phyloP scores from a whole-genome alignment of 345 rosid species.

The Trapa incisa region DNA sequence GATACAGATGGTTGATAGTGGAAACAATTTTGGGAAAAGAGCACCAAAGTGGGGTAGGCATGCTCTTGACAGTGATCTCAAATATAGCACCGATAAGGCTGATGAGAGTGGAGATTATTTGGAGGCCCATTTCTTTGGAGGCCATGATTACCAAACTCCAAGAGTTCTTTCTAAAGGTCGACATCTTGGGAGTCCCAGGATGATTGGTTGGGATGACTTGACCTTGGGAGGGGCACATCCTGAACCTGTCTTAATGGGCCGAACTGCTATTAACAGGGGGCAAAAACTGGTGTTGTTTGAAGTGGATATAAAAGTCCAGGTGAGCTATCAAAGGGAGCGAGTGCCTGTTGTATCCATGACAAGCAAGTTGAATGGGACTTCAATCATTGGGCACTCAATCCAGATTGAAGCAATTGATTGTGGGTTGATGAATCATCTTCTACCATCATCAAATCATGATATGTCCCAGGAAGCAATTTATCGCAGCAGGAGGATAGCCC shows the following conservation, averaged over 20 bases:
- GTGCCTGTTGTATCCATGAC: slow-evolving; percentile 76
- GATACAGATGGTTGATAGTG: slow-evolving; percentile 29
- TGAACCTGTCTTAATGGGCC: slow-evolving; percentile 27
- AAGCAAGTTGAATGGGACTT: slow-evolving; percentile 74
- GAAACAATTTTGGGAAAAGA: slow-evolving; percentile 30
- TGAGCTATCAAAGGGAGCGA: slow-evolving; percentile 56
- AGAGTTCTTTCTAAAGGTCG: slow-evolving; percentile 28
- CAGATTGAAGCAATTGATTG: slow-evolving; percentile 62
- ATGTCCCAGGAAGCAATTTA: slow-evolving; percentile 33
- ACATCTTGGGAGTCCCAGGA: slow-evolving; percentile 23
- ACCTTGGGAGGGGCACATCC: slow-evolving; percentile 37
- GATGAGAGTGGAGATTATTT: slow-evolving; percentile 34
- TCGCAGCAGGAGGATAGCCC: slow-evolving; percentile 33
- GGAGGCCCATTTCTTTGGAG: slow-evolving; percentile 24
- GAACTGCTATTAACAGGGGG: slow-evolving; percentile 31
- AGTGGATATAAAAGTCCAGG: slow-evolving; percentile 84
- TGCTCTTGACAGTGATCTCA: slow-evolving; percentile 6
- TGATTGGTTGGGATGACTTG: slow-evolving; percentile 46
- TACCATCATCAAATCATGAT: slow-evolving; percentile 27
- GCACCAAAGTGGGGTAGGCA: slow-evolving; percentile 25
- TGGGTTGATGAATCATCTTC: slow-evolving; percentile 48
- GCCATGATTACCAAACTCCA: slow-evolving; percentile 27
- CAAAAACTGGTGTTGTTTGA: slow-evolving; percentile 43
- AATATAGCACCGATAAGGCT: slow-evolving; percentile 29
- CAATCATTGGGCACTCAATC: slow-evolving; percentile 87